phyloP scores from a whole-genome alignment of 805 yeast genomes.

The Kluyveromyces wickerhamii region DNA sequence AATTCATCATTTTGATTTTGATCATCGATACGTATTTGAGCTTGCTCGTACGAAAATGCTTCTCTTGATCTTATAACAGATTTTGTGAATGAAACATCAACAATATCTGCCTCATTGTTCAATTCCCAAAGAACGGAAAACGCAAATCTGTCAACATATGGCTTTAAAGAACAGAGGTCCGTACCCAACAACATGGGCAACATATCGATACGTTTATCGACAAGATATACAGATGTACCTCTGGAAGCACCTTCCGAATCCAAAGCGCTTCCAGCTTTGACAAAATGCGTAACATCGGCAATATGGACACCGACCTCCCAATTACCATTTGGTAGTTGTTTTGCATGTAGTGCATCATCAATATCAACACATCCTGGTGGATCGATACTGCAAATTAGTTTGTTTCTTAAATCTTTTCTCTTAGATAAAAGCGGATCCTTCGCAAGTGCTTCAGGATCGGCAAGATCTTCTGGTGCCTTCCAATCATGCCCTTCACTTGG shows the following conservation, averaged over 20 bases:
- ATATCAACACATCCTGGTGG: slow-evolving; percentile 98
- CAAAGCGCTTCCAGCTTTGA: slow-evolving; percentile 82
- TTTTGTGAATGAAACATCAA: slow-evolving; percentile 70
- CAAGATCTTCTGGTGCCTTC: slow-evolving; percentile 68
- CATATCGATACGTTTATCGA: slow-evolving; percentile 98
- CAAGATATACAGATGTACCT: slow-evolving; percentile 95
- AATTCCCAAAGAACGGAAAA: slow-evolving; percentile 95
- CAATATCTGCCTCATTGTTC: slow-evolving; percentile 77
- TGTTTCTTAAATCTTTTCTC: slow-evolving; percentile 81
- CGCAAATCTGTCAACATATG: slow-evolving; percentile 92
- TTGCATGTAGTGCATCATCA: slow-evolving; percentile 95
- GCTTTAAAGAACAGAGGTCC: slow-evolving; percentile 88
- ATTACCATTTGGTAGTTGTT: slow-evolving; percentile 78
- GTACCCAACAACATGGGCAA: slow-evolving; percentile 92
- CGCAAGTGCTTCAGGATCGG: slow-evolving; percentile 45
- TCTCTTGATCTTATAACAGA: slow-evolving; percentile 86
- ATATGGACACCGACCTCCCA: slow-evolving; percentile 98
- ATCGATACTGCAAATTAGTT: slow-evolving; percentile 89
- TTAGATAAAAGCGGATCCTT: slow-evolving; percentile 41
- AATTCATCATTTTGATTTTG: slow-evolving; percentile 65
- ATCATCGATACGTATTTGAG: slow-evolving; percentile 89
- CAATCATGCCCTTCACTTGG: slow-evolving; percentile 92
- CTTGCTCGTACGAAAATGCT: slow-evolving; percentile 91
- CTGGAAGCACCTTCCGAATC: slow-evolving; percentile 96
- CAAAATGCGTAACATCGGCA: slow-evolving; percentile 98